These are phyloP conservation scores for Neurospora sp. DNA, from an alignment of 495 filamentous ascomycete genomes.

Conservation along the genomic window DNA sequence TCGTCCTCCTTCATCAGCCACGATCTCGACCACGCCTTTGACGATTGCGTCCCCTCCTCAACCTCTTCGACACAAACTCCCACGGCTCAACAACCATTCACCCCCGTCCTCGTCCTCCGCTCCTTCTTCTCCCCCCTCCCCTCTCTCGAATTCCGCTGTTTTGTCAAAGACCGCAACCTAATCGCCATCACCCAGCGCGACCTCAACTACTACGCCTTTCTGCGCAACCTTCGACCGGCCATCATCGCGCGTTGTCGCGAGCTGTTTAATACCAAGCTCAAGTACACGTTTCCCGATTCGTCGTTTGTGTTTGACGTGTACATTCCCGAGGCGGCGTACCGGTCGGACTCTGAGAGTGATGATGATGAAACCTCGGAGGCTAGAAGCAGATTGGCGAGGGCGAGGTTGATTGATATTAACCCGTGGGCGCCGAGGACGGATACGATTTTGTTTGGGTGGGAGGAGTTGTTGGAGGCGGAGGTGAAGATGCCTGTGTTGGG, in stretches of 20 bases:
- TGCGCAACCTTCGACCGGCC: slow-evolving; percentile 51
- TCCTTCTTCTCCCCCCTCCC: slow-evolving; percentile 82
- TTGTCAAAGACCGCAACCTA: slow-evolving; percentile 68
- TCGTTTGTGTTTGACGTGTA: slow-evolving; percentile 89
- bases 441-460: slow-evolving; percentile 79
- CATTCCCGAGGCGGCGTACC: slow-evolving; percentile 62
- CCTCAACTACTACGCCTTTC: slow-evolving; percentile 78
- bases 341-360: slow-evolving; percentile 46
- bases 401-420: slow-evolving; percentile 89
- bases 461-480: slow-evolving; percentile 66
- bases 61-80: slow-evolving; percentile 7
- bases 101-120: slow-evolving; percentile 53
- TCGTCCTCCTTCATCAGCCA: slow-evolving; percentile 88
- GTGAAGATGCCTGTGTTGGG: slow-evolving; percentile 42
- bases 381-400: slow-evolving; percentile 32
- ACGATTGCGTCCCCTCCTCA: slow-evolving; percentile 48
- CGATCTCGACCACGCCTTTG: slow-evolving; percentile 87
- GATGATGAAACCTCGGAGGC: slow-evolving; percentile 3
- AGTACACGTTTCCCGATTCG: slow-evolving; percentile 69
- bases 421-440: slow-evolving; percentile 91
- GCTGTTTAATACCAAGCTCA: slow-evolving; percentile 59
- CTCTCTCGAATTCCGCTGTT: slow-evolving; percentile 87
- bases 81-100: not conserved
- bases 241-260: slow-evolving; percentile 51
- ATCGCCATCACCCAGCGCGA: slow-evolving; percentile 85